Evolutionary conservation across 2,329 filamentous ascomycete species (phyloP).

Genomic region (Phoma sp.): DNA sequence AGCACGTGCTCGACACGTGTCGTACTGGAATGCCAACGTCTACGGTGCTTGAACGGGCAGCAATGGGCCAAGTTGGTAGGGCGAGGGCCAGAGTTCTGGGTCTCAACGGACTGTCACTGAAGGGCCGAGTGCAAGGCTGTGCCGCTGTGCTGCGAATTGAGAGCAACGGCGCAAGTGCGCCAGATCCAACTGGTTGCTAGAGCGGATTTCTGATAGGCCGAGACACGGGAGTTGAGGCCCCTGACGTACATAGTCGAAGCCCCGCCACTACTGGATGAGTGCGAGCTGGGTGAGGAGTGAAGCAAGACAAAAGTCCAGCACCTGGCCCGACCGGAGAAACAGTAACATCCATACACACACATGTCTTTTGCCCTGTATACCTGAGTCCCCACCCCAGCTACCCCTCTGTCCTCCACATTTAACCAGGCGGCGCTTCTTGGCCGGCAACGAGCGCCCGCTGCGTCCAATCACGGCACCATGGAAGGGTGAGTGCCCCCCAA

Average conservation of each 20-base stretch:
- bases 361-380: not conserved
- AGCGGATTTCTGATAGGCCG: slow-evolving; percentile 8
- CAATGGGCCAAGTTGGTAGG: not conserved
- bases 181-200: slow-evolving; percentile 7
- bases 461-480: slow-evolving; percentile 34
- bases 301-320: slow-evolving; percentile 8
- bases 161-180: slow-evolving; percentile 5
- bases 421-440: slow-evolving; percentile 17
- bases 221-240: slow-evolving; percentile 2
- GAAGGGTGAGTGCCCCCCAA: slow-evolving; percentile 39
- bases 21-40: not conserved
- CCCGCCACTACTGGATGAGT: slow-evolving; percentile 14
- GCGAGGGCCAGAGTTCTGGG: not conserved
- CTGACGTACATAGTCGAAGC: slow-evolving; percentile 5
- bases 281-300: slow-evolving; percentile 6
- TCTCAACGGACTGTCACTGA: slow-evolving; percentile 6
- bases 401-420: slow-evolving; percentile 11
- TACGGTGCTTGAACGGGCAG: not conserved
- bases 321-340: not conserved
- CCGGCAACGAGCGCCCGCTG: slow-evolving; percentile 16
- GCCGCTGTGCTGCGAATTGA: slow-evolving; percentile 5
- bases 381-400: not conserved
- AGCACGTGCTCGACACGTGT: slow-evolving; percentile 3
- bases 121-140: slow-evolving; percentile 11
- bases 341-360: not conserved